Percentiles rank a stretch among this genome's conserved stretches.
phyloP scores from a whole-genome alignment of 352 stramenopile species.

The Phytophthora chlamydospora region DNA sequence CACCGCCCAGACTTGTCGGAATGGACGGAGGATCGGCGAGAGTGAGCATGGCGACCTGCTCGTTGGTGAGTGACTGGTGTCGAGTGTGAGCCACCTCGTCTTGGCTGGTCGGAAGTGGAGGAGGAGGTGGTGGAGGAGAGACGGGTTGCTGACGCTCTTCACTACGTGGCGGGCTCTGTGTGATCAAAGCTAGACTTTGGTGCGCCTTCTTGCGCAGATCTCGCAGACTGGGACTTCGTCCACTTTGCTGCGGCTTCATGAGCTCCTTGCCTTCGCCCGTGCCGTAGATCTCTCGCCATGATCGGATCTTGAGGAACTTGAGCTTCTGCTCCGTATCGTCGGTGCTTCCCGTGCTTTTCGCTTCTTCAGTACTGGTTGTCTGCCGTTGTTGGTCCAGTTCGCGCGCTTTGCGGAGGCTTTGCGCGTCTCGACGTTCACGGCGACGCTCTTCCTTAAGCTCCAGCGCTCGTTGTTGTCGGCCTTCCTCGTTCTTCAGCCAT shows the following conservation, averaged over 20 bases:
- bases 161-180: conserved; percentile 7
- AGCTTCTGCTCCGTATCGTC: conserved; percentile 37
- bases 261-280: conserved; percentile 68
- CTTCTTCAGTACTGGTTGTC: conserved; percentile 22
- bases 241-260: conserved; percentile 29
- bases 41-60: conserved; percentile 9
- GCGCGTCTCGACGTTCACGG: conserved; percentile 22
- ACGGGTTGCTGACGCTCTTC: conserved; percentile 17
- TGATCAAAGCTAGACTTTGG: conserved; percentile 32
- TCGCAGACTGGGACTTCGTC: conserved; percentile 27
- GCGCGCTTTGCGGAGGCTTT: conserved; percentile 16
- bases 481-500: conserved; percentile 56
- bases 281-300: conserved; percentile 68
- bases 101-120: conserved; percentile 4
- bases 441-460: conserved; percentile 41
- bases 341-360: conserved; percentile 26
- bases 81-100: conserved; percentile 1
- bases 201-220: conserved; percentile 31
- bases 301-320: conserved; percentile 65
- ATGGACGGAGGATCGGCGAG: conserved; percentile 13
- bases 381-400: conserved; percentile 23
- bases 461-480: conserved; percentile 38
- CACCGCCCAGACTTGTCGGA: conserved; percentile 31
- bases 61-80: conserved; percentile 10
- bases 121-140: conserved; percentile 2